Base-by-base conservation (phyloP, 1,284 basidiomycete genomes). In the Mycena sp. region DNA sequence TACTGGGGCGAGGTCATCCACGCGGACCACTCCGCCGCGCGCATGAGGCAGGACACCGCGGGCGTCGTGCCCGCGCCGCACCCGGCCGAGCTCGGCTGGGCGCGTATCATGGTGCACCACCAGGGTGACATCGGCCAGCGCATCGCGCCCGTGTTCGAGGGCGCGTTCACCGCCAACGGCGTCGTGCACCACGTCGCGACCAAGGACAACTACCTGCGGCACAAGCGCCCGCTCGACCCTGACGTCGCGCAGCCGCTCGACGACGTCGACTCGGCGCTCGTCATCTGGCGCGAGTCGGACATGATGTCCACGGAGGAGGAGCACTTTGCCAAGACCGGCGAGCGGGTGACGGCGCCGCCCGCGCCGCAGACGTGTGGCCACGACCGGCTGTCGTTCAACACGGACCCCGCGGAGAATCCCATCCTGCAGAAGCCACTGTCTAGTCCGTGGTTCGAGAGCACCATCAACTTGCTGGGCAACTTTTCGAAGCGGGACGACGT, bases 161-260 rank as follows among this genome's bases (percentile, higher is more conserved):
- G 94, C 58, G 87, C 89, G 9, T 95, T 95, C 78, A 84, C 85
- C 10, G 82, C 86, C 17, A 76, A 86, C 48, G 92, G 92, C 19
- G 80, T 87, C 60, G 80, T 85, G n/a, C 88, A 93, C 76, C 90
- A 94, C 72, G 81, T 95, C 67, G 81, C 90, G 75, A 91, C 90
- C 14, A 85, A 83, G 68, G 87, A 89, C 26, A 89, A 89, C 70
- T 95, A 94, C 76, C 70, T 88, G 38, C 84, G 86, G 46, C 82
- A 83, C 71, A 87, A 84, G 60, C 81, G 85, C 49, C 75, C 78
- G 14, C 76, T 87, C 23, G 92, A 93, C 21, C 86, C 89, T n/a
- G 77, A 85, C 30, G 70, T 80, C 56, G 62, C 71, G 45, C 43
- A 74, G n/a, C 63, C 73, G 7, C 73, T 80, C 7, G 79, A 79